Conservation (phyloP, 106 monocot species). For the Amphibolis antarctica region DNA sequence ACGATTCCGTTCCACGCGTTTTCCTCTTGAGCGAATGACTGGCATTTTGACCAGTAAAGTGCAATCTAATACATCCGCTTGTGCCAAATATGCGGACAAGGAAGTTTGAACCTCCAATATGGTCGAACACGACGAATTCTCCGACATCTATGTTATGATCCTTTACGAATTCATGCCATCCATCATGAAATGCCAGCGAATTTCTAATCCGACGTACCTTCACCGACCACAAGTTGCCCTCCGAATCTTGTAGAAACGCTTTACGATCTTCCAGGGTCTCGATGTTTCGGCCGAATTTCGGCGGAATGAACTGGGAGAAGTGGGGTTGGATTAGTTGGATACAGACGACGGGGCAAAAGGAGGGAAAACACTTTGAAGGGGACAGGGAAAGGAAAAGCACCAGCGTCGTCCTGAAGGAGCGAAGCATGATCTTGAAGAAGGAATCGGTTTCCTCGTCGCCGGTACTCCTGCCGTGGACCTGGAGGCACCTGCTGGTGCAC, state of each 20-base stretch:
- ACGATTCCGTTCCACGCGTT: background rate
- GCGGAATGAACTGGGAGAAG: constrained; percentile 9
- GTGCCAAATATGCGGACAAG: constrained; percentile 6
- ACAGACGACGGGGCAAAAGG: background rate
- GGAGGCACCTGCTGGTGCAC: background rate
- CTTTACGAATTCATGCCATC: constrained; percentile 8
- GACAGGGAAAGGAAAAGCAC: background rate
- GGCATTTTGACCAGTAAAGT: constrained; percentile 1
- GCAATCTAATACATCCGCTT: constrained; percentile 11
- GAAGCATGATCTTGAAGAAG: constrained; percentile 11
- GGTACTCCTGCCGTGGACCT: background rate
- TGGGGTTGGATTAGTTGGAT: background rate
- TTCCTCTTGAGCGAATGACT: background rate
- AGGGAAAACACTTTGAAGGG: background rate
- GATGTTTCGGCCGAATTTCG: background rate
- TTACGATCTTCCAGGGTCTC: background rate
- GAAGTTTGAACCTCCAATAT: constrained; percentile 4
- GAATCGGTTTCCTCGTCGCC: background rate
- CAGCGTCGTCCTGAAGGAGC: constrained; percentile 5
- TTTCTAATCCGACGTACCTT: constrained; percentile 1
- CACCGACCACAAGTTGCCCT: constrained; percentile 9
- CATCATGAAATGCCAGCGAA: constrained; percentile 3
- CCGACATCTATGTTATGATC: constrained; percentile 6
- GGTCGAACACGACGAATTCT: constrained; percentile 10
- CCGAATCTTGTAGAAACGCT: constrained; percentile 9